Conservation (phyloP, 2,329 filamentous ascomycete species). For the Aspergillus vadensis region DNA sequence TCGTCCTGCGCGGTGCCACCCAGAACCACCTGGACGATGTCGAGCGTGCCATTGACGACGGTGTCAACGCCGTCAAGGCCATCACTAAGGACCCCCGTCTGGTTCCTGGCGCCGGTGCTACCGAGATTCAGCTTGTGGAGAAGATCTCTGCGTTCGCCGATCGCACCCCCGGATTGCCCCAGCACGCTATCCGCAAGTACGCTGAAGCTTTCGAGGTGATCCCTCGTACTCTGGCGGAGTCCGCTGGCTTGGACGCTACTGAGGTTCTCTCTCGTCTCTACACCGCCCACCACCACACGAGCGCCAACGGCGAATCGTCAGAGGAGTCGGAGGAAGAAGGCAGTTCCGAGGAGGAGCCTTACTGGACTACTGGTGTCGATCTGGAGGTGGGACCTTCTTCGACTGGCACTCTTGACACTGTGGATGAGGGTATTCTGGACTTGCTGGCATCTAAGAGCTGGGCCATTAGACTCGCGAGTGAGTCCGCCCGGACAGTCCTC, state of each 20-base stretch:
- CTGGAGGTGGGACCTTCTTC: slow-evolving; percentile 78
- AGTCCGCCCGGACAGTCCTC: slow-evolving; percentile 88
- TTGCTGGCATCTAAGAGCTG: slow-evolving; percentile 89
- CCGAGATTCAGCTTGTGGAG: slow-evolving; percentile 91
- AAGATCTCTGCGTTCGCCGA: slow-evolving; percentile 87
- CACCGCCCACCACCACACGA: slow-evolving; percentile 74
- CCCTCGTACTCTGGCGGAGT: slow-evolving; percentile 89
- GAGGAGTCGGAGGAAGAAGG: slow-evolving; percentile 37
- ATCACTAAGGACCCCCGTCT: slow-evolving; percentile 91
- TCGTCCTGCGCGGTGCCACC: slow-evolving; percentile 91
- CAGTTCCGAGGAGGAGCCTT: slow-evolving; percentile 65
- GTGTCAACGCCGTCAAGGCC: slow-evolving; percentile 97
- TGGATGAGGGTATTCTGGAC: slow-evolving; percentile 87
- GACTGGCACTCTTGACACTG: slow-evolving; percentile 80
- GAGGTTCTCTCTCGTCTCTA: slow-evolving; percentile 91
- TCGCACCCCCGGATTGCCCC: slow-evolving; percentile 86
- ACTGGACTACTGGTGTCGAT: slow-evolving; percentile 91
- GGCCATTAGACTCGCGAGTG: slow-evolving; percentile 96
- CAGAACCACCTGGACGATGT: slow-evolving; percentile 98
- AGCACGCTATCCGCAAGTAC: slow-evolving; percentile 97
- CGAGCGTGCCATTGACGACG: slow-evolving; percentile 94
- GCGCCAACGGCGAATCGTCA: slow-evolving; percentile 26
- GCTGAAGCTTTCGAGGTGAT: slow-evolving; percentile 98
- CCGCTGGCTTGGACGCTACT: slow-evolving; percentile 93
- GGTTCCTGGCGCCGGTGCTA: slow-evolving; percentile 90